Evolutionary conservation across 208 protist species (phyloP).

Genomic region (Trypanosoma avium): DNA sequence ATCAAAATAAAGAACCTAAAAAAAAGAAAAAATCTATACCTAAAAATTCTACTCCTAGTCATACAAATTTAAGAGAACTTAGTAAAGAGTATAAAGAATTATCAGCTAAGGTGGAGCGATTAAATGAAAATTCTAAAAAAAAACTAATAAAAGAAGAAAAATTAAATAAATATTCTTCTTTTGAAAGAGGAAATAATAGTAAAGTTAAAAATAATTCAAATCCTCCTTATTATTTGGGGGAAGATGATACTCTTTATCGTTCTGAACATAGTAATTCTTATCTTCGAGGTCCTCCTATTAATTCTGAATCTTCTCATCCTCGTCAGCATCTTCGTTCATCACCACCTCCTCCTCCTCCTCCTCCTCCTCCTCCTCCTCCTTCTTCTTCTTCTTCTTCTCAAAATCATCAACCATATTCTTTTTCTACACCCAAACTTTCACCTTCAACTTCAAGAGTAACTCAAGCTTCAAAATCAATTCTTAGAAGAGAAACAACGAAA

Average conservation of each 20-base stretch:
- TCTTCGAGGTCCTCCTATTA: neutral
- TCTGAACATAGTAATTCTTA: slow-evolving; percentile 19
- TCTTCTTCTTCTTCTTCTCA: no score
- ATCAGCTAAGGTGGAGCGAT: slow-evolving; percentile 15
- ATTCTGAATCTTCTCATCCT: no score
- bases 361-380: no score
- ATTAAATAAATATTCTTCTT: neutral
- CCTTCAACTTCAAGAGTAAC: neutral
- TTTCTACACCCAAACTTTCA: no score
- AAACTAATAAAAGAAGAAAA: neutral
- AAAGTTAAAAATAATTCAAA: neutral
- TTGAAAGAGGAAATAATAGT: neutral
- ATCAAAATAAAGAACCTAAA: neutral
- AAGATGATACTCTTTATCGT: slow-evolving; percentile 26
- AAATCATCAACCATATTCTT: no score
- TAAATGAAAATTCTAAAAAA: slow-evolving; percentile 3
- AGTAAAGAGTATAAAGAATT: slow-evolving; percentile 17
- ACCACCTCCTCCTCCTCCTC: no score
- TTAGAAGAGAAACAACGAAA: neutral
- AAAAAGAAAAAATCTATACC: neutral
- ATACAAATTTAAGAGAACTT: slow-evolving; percentile 5
- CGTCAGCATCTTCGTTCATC: no score
- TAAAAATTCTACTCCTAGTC: neutral
- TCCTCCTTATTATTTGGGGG: neutral
- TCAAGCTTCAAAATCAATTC: neutral